A percentile compares a stretch with the other conserved stretches of the same genome.
phyloP scores from a whole-genome alignment of 768 basidiomycete genomes.

The Kondoa malvinella region DNA sequence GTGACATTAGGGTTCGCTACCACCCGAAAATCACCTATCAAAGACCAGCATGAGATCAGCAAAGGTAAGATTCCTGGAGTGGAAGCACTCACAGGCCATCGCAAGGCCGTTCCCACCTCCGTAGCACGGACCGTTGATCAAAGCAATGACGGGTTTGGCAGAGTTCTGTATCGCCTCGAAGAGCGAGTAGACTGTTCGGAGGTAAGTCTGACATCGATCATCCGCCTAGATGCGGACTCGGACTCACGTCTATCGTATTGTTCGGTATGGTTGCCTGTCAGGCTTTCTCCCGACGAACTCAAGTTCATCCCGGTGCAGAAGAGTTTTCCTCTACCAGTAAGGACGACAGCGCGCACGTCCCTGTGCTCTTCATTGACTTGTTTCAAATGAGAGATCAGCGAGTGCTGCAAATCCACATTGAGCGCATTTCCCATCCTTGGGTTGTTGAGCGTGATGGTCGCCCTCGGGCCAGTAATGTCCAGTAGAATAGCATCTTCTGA shows the following conservation, averaged over 20 bases:
- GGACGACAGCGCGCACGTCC: background rate
- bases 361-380: background rate
- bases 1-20: background rate
- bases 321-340: background rate
- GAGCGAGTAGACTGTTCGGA: background rate
- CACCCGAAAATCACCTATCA: background rate
- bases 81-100: no score
- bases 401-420: background rate
- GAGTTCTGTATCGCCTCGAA: background rate
- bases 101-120: background rate
- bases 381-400: background rate
- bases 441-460: constrained; percentile 3
- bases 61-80: background rate
- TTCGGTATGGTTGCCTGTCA: background rate
- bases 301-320: constrained; percentile 4
- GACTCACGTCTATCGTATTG: background rate
- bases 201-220: background rate
- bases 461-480: background rate
- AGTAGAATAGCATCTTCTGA: background rate
- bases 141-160: constrained; percentile 1
- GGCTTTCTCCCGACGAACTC: constrained; percentile 1
- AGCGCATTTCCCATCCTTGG: background rate
- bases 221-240: background rate
- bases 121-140: constrained; percentile 3
- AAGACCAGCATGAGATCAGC: background rate